These are phyloP conservation scores for Curvularia spicifera DNA, from an alignment of 2,329 filamentous ascomycete genomes.

Conservation along the genomic window DNA sequence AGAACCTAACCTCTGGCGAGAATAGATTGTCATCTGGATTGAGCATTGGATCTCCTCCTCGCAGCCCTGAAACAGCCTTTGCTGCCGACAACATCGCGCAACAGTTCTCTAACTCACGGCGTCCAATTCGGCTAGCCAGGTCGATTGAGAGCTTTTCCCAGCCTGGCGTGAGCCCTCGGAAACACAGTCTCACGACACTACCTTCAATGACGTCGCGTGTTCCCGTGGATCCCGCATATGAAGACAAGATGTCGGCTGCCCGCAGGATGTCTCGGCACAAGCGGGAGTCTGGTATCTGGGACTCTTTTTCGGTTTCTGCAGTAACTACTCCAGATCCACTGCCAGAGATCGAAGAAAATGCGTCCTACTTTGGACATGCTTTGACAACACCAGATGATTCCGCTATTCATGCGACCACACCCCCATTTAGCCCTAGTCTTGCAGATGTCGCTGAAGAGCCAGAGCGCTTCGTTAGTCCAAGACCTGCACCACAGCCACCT, in stretches of 20 bases:
- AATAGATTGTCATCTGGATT: conserved; percentile 26
- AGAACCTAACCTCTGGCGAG: conserved; percentile 28
- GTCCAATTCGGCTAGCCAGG: conserved; percentile 37
- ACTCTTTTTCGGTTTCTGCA: conserved; percentile 33
- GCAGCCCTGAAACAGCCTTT: conserved; percentile 27
- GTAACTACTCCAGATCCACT: conserved; percentile 26
- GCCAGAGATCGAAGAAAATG: conserved; percentile 39
- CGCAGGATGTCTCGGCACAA: conserved; percentile 26
- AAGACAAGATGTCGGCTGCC: neutral
- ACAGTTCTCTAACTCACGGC: conserved; percentile 20
- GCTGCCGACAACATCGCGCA: conserved; percentile 16
- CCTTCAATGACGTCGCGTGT: conserved; percentile 49
- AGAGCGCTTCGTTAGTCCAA: conserved; percentile 43
- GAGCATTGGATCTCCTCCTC: conserved; percentile 30
- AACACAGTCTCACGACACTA: conserved; percentile 49
- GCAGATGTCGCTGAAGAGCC: conserved; percentile 49
- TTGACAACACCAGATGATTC: conserved; percentile 53
- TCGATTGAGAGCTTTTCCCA: conserved; percentile 63
- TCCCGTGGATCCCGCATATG: conserved; percentile 24
- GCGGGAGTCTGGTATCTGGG: conserved; percentile 45
- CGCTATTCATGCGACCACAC: conserved; percentile 48
- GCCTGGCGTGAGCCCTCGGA: conserved; percentile 54
- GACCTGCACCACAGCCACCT: conserved; percentile 44
- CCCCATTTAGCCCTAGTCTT: conserved; percentile 50
- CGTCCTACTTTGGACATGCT: conserved; percentile 46